Conservation (phyloP, 805 yeast genomes). For the Candida ascalaphidarum region DNA sequence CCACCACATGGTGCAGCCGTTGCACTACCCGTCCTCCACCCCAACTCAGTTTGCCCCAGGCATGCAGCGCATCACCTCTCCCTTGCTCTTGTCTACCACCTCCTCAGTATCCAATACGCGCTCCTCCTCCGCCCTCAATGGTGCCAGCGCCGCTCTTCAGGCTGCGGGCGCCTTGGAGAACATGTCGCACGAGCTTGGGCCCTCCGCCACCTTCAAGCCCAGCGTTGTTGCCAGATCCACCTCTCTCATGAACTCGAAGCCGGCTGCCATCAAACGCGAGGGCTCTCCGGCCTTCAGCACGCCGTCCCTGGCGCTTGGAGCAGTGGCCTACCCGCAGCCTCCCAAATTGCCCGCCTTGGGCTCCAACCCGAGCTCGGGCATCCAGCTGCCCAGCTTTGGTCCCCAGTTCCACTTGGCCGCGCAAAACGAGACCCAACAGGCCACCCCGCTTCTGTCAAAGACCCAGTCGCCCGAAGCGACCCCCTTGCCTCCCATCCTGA, state of each 20-base stretch:
- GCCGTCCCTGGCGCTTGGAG: constrained; percentile 28
- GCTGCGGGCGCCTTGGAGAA: constrained; percentile 39
- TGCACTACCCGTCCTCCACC: constrained; percentile 60
- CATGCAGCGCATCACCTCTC: constrained; percentile 55
- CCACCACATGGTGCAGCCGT: constrained; percentile 37
- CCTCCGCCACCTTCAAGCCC: constrained; percentile 31
- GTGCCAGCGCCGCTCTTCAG: constrained; percentile 14
- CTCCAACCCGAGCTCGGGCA: constrained; percentile 1
- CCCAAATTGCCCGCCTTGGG: constrained; percentile 28
- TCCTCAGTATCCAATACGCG: constrained; percentile 35
- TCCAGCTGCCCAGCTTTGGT: constrained; percentile 38
- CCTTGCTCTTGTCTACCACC: constrained; percentile 48
- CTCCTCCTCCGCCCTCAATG: constrained; percentile 6
- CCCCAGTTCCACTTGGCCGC: constrained; percentile 28
- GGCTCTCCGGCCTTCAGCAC: constrained; percentile 17
- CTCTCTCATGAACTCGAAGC: constrained; percentile 20
- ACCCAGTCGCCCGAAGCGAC: constrained; percentile 17
- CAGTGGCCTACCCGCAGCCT: constrained; percentile 15
- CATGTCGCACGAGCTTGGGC: constrained; percentile 36
- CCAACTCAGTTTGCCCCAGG: constrained; percentile 68
- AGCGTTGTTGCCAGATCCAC: constrained; percentile 2
- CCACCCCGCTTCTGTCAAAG: constrained; percentile 10
- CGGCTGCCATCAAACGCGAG: constrained; percentile 1
- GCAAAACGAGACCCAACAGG: constrained; percentile 2
- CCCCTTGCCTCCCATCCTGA: constrained; percentile 14